phyloP scores from a whole-genome alignment of 78 protist species.

The Neovahlkampfia damariscottae region DNA sequence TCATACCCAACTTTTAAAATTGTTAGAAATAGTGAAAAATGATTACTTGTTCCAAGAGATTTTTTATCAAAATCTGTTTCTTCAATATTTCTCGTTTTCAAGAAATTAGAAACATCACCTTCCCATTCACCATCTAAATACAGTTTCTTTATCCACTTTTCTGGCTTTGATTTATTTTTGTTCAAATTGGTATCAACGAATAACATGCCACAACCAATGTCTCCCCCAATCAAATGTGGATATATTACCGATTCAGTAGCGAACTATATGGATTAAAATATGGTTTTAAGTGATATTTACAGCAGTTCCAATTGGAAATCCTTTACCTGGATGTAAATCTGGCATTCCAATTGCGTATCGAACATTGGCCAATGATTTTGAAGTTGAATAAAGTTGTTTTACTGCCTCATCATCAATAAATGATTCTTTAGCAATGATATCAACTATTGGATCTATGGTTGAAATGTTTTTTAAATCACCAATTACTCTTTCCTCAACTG shows the following conservation, averaged over 20 bases:
- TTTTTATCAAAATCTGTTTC: not conserved
- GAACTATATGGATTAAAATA: too few species aligned
- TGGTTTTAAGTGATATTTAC: too few species aligned
- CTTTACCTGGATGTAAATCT: not conserved
- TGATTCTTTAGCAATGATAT: constrained; percentile 1
- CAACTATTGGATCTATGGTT: too few species aligned
- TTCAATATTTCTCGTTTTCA: not conserved
- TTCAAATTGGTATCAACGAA: not conserved
- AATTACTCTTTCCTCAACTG: not conserved
- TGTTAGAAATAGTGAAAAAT: too few species aligned
- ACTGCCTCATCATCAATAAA: not conserved
- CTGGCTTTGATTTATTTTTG: not conserved
- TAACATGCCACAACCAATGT: not conserved
- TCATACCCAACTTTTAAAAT: too few species aligned
- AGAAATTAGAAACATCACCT: not conserved
- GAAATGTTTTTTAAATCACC: not conserved
- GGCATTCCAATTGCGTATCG: not conserved
- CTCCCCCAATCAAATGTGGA: not conserved
- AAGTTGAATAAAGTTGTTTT: not conserved
- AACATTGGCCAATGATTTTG: not conserved
- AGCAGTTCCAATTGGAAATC: not conserved
- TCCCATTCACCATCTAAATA: too few species aligned
- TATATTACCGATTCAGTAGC: not conserved
- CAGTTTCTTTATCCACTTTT: not conserved
- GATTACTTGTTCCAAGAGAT: not conserved